Evolutionary conservation across 495 filamentous ascomycete species (phyloP), one percentile per base, ranked within the genome.

Genomic region (Glonium stellatum): DNA sequence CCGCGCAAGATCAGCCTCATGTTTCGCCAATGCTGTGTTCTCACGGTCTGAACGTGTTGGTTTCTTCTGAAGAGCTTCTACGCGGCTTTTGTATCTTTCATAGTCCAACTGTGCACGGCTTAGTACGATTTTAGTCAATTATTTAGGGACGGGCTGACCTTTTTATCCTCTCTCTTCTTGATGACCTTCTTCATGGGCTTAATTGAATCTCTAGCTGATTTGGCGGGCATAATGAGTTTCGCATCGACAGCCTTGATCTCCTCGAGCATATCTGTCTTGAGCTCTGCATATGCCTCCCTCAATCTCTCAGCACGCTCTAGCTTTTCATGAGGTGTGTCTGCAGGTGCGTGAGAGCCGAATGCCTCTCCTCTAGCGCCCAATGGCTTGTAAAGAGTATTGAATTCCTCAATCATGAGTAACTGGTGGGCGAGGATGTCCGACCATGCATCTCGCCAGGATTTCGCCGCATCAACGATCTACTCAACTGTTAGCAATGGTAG

Each of bases 81-180:
- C 84, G 57, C 85, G 83, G 57, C 86, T 81, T 68, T 91, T 84
- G 58, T 84, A 84, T 60, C 86, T 85, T 72, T 97, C 92, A 67
- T 85, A 96, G 70, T 97, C 92, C 48, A 93, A 67, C 79, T 79
- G 57, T 23, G 57, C 15, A 47, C 53, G 23, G 22, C 57, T 74
- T 55, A 75, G 71, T 60, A 54, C 35, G 13, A 25, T 19, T 19
- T 15, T 19, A 11, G 44, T 9, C 18, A 51, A 50, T 49, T 37
- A n/a, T 1, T 36, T 10, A 9, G 5, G 23, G 12, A 23, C 34
- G n/a, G 23, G 55, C 70, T n/a, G 53, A 82, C 82, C 77, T 95
- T 87, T 73, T 86, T 90, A 66, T 95, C 87, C 66, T 95, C 89
- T 42, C 92, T 79, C 69, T 89, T 92, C 76, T 96, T 96, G 71